A percentile compares a stretch with the other conserved stretches of the same genome.
Evolutionary conservation across 179 eudicot species (phyloP).

Genomic region (Beta macrorhiza): DNA sequence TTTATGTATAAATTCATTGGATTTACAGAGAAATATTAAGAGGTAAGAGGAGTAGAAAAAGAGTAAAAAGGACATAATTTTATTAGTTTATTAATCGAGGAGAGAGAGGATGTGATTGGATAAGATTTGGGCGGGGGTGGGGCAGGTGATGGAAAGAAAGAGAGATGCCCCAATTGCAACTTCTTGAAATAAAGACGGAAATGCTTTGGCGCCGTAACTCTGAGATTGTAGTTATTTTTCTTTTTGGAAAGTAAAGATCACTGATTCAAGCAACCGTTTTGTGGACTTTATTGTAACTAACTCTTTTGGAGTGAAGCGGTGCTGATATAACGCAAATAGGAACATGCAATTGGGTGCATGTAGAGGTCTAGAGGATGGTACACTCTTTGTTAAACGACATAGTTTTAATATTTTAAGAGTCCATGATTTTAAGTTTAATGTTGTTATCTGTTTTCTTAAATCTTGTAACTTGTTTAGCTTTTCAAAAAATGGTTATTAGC

Average conservation of each 20-base stretch:
- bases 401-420: too few relatives aligned
- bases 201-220: conserved; percentile 25
- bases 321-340: background rate
- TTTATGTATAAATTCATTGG: background rate
- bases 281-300: background rate
- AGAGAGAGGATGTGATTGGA: conserved; percentile 28
- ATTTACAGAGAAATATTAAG: background rate
- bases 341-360: too few relatives aligned
- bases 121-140: conserved; percentile 30
- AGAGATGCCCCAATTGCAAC: too few relatives aligned
- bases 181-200: too few relatives aligned
- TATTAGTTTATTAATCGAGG: conserved; percentile 9
- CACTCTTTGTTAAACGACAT: too few relatives aligned
- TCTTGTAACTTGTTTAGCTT: too few relatives aligned
- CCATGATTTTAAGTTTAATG: too few relatives aligned
- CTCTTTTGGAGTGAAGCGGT: background rate
- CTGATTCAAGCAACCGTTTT: conserved; percentile 28
- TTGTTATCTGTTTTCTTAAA: too few relatives aligned
- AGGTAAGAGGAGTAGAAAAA: background rate
- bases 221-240: background rate
- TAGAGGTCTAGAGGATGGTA: too few relatives aligned
- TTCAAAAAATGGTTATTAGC: too few relatives aligned
- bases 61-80: background rate
- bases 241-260: conserved; percentile 16
- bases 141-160: background rate